phyloP scores from a whole-genome alignment of 176 grass and related monocot genomes.

The Rhynchospora tenuis region DNA sequence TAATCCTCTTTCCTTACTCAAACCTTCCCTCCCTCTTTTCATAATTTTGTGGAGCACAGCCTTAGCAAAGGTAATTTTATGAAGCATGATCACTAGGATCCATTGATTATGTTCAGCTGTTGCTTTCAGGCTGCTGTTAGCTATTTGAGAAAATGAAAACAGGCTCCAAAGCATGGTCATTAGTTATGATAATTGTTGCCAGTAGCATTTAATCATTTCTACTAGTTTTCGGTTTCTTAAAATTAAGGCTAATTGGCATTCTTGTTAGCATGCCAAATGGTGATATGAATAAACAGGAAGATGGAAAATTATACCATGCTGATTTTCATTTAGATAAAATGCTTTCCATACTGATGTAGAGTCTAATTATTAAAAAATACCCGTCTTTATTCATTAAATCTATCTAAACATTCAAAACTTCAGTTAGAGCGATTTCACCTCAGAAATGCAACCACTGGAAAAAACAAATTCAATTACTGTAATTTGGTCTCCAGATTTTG shows the following conservation, averaged over 20 bases:
- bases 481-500: not conserved
- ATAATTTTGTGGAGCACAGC: not conserved
- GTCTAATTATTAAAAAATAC: not conserved
- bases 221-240: not conserved
- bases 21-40: too few relatives aligned
- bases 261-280: not conserved
- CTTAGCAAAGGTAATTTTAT: not conserved
- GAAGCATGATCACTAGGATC: not conserved
- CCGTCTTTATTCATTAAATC: not conserved
- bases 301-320: not conserved
- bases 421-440: not conserved
- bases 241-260: not conserved
- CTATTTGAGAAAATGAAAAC: not conserved
- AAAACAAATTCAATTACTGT: not conserved
- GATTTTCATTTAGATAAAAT: not conserved
- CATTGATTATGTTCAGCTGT: not conserved
- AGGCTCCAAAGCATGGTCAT: not conserved
- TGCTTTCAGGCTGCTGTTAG: not conserved
- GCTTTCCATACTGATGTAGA: not conserved
- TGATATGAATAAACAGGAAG: not conserved
- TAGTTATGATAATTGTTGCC: not conserved
- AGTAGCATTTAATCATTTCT: not conserved
- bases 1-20: too few relatives aligned
- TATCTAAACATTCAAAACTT: not conserved
- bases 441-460: not conserved